These are phyloP conservation scores for Prunus davidiana DNA, from an alignment of 306 rosid species.

Conservation along the genomic window DNA sequence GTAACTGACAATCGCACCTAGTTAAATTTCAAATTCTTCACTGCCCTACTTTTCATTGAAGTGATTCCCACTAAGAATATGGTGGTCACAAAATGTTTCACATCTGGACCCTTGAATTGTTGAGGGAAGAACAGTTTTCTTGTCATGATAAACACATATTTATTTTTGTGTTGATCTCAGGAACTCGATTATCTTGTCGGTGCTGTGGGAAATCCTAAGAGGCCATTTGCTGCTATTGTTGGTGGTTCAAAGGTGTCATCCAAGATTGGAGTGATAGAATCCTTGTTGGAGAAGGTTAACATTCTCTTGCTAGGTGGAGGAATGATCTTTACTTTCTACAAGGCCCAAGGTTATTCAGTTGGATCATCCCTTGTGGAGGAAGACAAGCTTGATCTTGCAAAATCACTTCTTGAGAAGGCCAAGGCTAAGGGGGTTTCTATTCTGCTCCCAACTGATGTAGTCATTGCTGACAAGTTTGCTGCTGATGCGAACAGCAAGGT, in stretches of 20 bases:
- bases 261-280: conserved; percentile 92
- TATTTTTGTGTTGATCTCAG: conserved; percentile 37
- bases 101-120: background rate
- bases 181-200: conserved; percentile 94
- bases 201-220: conserved; percentile 86
- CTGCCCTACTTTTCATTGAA: background rate
- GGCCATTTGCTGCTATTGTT: conserved; percentile 91
- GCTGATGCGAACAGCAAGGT: conserved; percentile 92
- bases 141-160: background rate
- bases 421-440: conserved; percentile 81
- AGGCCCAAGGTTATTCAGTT: conserved; percentile 84
- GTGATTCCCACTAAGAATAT: background rate
- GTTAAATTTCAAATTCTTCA: background rate
- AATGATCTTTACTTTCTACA: conserved; percentile 90
- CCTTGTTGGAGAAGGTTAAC: conserved; percentile 77
- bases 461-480: conserved; percentile 85
- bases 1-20: background rate
- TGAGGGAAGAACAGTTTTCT: background rate
- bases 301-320: conserved; percentile 88
- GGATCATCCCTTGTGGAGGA: conserved; percentile 94
- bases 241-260: conserved; percentile 95
- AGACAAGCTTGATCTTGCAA: conserved; percentile 77
- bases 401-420: conserved; percentile 72
- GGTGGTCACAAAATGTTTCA: background rate
- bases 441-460: conserved; percentile 87